Base-by-base conservation (phyloP, 345 rosid genomes). In the Garcia nutans region DNA sequence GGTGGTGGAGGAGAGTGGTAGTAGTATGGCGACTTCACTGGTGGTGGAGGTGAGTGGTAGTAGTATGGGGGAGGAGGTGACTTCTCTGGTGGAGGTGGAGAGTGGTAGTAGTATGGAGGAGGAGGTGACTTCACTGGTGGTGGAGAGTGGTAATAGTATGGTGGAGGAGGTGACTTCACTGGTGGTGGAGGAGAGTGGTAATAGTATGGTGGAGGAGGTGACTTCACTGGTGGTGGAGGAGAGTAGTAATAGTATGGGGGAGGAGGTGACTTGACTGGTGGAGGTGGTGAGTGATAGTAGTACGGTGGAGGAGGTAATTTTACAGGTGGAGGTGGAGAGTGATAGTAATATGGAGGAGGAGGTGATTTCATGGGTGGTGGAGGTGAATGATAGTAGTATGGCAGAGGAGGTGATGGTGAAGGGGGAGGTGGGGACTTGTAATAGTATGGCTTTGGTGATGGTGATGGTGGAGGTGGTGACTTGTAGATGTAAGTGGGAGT, bases 121-220 rank as follows among this genome's bases (percentile, higher is more conserved):
- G 76, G 67, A 0, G 76, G 15, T 5, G 76, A 73, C 26, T 26
- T 24, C 16, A 52, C n/a, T 2, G 78, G 78, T 6, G 78, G 78
- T 0, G 78, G 78, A 0, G 78, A 75, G 0, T 75, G 11, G n/a
- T 75, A 75, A 1, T 65, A 45, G 47, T 75, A 75, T 0, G 78
- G 76, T 0, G 76, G 76, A 2, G 76, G 67, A 0, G 76, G 15
- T 5, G 76, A 73, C 17, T 26, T 24, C 16, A 52, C 31, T 2
- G 31, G 31, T 28, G 31, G 31, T 28, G 31, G 31, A 1, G 31
- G 31, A 28, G 31, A 28, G 31, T 28, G 31, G 2, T 28, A 28
- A 2, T 28, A 28, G 31, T 28, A 28, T 28, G 31, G 31, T 28
- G 31, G 31, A 28, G 31, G 31, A 28, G 31, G 31, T 28, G 31